Evolutionary conservation across 306 rosid species (phyloP).

Genomic region (Quercus engelmannii): DNA sequence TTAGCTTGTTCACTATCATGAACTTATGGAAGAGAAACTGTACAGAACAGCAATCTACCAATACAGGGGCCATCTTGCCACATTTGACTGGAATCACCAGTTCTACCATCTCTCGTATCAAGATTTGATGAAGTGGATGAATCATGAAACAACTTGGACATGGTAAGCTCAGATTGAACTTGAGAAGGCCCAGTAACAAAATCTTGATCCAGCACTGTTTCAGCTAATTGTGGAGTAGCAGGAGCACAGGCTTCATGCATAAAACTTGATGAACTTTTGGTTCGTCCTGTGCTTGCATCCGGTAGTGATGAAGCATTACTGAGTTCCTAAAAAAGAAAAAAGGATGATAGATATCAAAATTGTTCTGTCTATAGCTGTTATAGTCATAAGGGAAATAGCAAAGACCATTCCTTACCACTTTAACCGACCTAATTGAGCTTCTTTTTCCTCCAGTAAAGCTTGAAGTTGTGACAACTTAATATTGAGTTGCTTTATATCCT

Average conservation of each 20-base stretch:
- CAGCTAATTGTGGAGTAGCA: conserved; percentile 32
- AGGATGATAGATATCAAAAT: conserved; percentile 3
- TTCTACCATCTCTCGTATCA: conserved; percentile 30
- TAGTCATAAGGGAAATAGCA: not conserved
- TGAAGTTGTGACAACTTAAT: conserved; percentile 76
- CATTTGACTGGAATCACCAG: conserved; percentile 39
- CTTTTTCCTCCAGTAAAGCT: conserved; percentile 78
- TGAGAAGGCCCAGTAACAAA: conserved; percentile 36
- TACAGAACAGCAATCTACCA: conserved; percentile 32
- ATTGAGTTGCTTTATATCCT: conserved; percentile 65
- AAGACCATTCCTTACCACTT: conserved; percentile 50
- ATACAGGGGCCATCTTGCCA: conserved; percentile 35
- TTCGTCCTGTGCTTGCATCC: conserved; percentile 52
- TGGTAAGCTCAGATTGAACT: conserved; percentile 29
- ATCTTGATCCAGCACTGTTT: conserved; percentile 38
- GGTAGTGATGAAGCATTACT: conserved; percentile 26
- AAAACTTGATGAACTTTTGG: conserved; percentile 41
- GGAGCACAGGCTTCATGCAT: conserved; percentile 33
- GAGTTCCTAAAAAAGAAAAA: not conserved
- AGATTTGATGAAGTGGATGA: conserved; percentile 35
- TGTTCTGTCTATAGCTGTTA: not conserved
- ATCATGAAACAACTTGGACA: conserved; percentile 33
- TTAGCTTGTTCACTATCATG: conserved; percentile 6
- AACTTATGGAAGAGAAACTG: not conserved
- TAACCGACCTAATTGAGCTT: conserved; percentile 55